A percentile compares a stretch with the other conserved stretches of the same genome.
phyloP scores from a whole-genome alignment of 2,329 filamentous ascomycete genomes.

The Aspergillus puulaauensis region DNA sequence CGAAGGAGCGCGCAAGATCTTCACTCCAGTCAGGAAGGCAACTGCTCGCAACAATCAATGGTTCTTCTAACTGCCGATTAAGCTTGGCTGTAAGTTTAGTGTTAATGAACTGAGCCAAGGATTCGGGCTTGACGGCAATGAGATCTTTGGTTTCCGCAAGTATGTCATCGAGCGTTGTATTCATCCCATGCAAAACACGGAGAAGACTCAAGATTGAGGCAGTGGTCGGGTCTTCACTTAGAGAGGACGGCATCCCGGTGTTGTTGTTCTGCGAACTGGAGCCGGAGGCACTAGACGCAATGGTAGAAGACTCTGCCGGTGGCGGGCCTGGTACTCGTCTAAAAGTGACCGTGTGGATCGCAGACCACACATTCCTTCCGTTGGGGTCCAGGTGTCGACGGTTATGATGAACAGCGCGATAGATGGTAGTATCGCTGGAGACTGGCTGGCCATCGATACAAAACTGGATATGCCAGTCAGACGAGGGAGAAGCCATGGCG shows the following conservation, averaged over 20 bases:
- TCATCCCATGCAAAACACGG: slow-evolving; percentile 87
- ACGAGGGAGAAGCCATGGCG: slow-evolving; percentile 74
- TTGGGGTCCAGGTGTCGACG: slow-evolving; percentile 59
- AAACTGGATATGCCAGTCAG: slow-evolving; percentile 98
- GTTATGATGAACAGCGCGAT: slow-evolving; percentile 83
- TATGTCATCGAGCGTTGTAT: slow-evolving; percentile 90
- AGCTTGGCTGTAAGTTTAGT: slow-evolving; percentile 97
- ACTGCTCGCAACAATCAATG: slow-evolving; percentile 93
- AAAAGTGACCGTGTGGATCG: slow-evolving; percentile 88
- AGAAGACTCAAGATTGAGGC: slow-evolving; percentile 84
- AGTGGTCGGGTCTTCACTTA: slow-evolving; percentile 80
- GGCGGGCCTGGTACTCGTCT: slow-evolving; percentile 81
- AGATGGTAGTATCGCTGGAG: slow-evolving; percentile 90
- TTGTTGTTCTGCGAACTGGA: slow-evolving; percentile 52
- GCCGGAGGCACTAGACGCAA: slow-evolving; percentile 54
- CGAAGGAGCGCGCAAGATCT: slow-evolving; percentile 87
- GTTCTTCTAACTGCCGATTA: slow-evolving; percentile 94
- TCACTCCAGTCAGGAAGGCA: slow-evolving; percentile 96
- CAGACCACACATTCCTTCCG: slow-evolving; percentile 81
- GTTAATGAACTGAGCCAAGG: slow-evolving; percentile 92
- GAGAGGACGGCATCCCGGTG: slow-evolving; percentile 69
- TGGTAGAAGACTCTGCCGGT: slow-evolving; percentile 67
- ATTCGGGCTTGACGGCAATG: slow-evolving; percentile 73
- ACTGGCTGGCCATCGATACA: slow-evolving; percentile 81
- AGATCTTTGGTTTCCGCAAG: slow-evolving; percentile 73